Base-by-base conservation (phyloP, 1,139 yeast species). In the Suhomyces yuchorum region DNA sequence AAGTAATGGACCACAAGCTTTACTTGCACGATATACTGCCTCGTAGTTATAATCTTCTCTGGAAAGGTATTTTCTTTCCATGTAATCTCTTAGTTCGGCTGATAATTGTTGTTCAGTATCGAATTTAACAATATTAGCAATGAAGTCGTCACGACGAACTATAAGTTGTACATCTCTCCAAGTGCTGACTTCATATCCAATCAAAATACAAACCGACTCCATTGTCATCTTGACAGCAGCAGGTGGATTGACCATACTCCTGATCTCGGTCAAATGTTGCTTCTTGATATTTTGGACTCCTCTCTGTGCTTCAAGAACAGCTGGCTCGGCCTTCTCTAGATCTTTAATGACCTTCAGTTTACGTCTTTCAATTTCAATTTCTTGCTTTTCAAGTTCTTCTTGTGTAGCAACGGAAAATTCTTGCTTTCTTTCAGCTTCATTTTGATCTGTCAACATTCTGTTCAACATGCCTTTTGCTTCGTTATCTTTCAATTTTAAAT, bases 161-260 rank as follows among this genome's bases (percentile, higher is more conserved):
- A 85, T 78, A n/a, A 77, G 73, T 58, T 89, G 96, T 2, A 92
- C 96, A 52, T 90, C 95, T 55, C 87, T 77, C 98, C 98, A 92
- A 0, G 77, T 66, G 0, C 67, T 52, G 0, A 82, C 86, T n/a
- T 79, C 73, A 60, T 84, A 85, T 0, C 97, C 97, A 19, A 93
- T 66, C 32, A 93, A 65, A 2, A 81, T 76, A 67, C 97, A 91
- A 0, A 93, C 97, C 1, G 96, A 86, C 57, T 93, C 98, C 73
- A 93, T 70, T 0, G 96, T 85, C 63, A 87, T 67, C 58, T 89
- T 90, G 3, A 93, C 95, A 0, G 95, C 86, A 9, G 83, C 85
- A 0, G 99, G 99, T 0, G 99, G 99, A 53, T 90, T 89, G 4
- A 81, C 67, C 96, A 93, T 87, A 33, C 97, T 86, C 59, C 97